Evolutionary conservation across 1,284 basidiomycete genomes (phyloP).

Genomic region (Ceratobasidium theobromae): DNA sequence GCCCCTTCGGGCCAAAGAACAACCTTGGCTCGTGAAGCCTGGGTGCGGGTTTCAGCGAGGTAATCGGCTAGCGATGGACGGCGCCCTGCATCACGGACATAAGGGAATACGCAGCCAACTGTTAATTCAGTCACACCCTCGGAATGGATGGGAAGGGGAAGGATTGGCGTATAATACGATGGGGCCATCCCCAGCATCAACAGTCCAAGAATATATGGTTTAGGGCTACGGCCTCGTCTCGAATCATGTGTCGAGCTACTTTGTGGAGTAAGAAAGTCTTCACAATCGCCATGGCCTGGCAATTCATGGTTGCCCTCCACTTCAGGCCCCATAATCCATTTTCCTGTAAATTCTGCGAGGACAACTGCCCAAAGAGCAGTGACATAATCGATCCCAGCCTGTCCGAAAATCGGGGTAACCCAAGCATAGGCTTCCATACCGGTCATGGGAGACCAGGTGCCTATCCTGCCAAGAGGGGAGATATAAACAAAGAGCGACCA

Average conservation of each 20-base stretch:
- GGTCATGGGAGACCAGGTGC: conserved; percentile 64
- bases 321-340: conserved; percentile 57
- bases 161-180: conserved; percentile 49
- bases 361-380: conserved; percentile 69
- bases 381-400: conserved; percentile 65
- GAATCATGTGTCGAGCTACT: no score
- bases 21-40: conserved; percentile 54
- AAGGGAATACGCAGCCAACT: conserved; percentile 58
- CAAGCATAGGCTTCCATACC: conserved; percentile 60
- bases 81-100: conserved; percentile 40
- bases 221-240: conserved; percentile 22
- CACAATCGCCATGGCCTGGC: no score
- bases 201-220: conserved; percentile 49
- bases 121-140: conserved; percentile 54
- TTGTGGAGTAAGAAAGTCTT: conserved; percentile 1
- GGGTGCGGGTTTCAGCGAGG: conserved; percentile 53
- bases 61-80: conserved; percentile 59
- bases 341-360: conserved; percentile 53
- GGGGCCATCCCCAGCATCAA: conserved; percentile 48
- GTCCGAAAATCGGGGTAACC: conserved; percentile 59
- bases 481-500: conserved; percentile 56
- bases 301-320: no score
- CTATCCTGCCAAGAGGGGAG: conserved; percentile 67
- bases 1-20: conserved; percentile 79
- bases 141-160: conserved; percentile 51